Base-by-base conservation (phyloP, 2,329 filamentous ascomycete genomes). In the Fonsecaea multimorphosa region DNA sequence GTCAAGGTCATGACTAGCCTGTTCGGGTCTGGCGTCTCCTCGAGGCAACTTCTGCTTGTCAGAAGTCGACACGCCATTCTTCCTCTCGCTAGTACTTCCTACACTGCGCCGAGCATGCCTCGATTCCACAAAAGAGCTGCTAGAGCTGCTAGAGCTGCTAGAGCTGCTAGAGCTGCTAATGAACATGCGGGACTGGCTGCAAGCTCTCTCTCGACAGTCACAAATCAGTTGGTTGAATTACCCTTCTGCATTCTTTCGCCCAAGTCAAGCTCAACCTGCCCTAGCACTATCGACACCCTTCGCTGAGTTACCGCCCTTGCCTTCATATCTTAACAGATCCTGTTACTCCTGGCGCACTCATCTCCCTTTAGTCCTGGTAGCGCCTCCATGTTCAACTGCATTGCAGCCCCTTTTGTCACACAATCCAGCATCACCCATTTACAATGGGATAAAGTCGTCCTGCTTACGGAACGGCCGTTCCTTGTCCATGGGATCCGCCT, bases 401-500 rank as follows among this genome's bases (percentile, higher is more conserved):
- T 19, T 22, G n/a, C 5, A 9, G 38, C 7, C 38, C 22, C 7
- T 11, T 5, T 16, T n/a, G 11, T 5, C 8, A 19, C 16, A 7
- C n/a, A 19, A 6, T 38, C 34, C 29, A 12, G 14, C 8, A 38
- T 1, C 1, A 14, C 3, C 16, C 38, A 54, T 40, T 40, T 61
- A 61, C 49, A 67, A 52, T 19, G 29, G 29, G 19, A 67, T 67
- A 51, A 59, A 65, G 58, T 63, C 66, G n/a, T 59, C n/a, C 51
- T 68, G 62, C 32, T 60, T 53, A 31, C 24, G 58, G 59, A 65
- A 68, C 3, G 29, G 53, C 44, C 44, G 51, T 22, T 49, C 60
- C 19, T 29, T 29, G 27, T 24, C 53, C 60, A 67, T 63, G 74
- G 74, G 61, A 76, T 78, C 67, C 74, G 74, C 63, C 71, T 68